Conservation (phyloP, 2,329 filamentous ascomycete species). For the Penicillium sp. region DNA sequence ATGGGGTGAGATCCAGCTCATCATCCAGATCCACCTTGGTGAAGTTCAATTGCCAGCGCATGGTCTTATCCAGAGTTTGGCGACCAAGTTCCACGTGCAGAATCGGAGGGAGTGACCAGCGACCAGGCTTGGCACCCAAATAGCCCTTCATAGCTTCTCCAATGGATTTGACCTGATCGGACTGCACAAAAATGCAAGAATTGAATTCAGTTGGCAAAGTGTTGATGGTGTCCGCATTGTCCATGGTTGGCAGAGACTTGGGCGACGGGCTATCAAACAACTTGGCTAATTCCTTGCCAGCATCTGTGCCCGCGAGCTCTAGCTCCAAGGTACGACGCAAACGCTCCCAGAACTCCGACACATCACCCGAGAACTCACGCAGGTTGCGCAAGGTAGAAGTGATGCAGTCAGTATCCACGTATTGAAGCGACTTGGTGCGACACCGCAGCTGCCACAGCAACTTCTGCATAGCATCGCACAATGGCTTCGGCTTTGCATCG, state of each 20-base stretch:
- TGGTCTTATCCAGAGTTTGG: conserved; percentile 55
- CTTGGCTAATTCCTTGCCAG: conserved; percentile 40
- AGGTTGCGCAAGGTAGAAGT: conserved; percentile 42
- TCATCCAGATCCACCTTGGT: conserved; percentile 59
- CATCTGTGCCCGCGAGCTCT: conserved; percentile 50
- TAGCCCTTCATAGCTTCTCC: conserved; percentile 37
- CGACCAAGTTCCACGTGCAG: conserved; percentile 58
- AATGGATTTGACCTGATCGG: conserved; percentile 38
- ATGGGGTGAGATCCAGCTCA: conserved; percentile 47
- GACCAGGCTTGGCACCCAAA: conserved; percentile 35
- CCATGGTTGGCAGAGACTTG: background rate
- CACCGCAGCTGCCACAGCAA: conserved; percentile 53
- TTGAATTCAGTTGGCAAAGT: conserved; percentile 39
- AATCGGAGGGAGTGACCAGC: conserved; percentile 49
- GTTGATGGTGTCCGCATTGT: conserved; percentile 33
- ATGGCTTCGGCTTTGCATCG: conserved; percentile 49
- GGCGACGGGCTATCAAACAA: conserved; percentile 49
- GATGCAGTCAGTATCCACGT: conserved; percentile 44
- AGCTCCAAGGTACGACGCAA: conserved; percentile 53
- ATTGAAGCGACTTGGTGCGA: conserved; percentile 40
- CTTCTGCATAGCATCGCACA: conserved; percentile 53
- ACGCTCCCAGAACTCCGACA: conserved; percentile 57
- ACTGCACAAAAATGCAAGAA: conserved; percentile 40
- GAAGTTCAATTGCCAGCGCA: conserved; percentile 58
- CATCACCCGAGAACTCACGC: conserved; percentile 51